Base-by-base conservation (phyloP, 2,329 filamentous ascomycete genomes). In the Trichoderma semiorbis region DNA sequence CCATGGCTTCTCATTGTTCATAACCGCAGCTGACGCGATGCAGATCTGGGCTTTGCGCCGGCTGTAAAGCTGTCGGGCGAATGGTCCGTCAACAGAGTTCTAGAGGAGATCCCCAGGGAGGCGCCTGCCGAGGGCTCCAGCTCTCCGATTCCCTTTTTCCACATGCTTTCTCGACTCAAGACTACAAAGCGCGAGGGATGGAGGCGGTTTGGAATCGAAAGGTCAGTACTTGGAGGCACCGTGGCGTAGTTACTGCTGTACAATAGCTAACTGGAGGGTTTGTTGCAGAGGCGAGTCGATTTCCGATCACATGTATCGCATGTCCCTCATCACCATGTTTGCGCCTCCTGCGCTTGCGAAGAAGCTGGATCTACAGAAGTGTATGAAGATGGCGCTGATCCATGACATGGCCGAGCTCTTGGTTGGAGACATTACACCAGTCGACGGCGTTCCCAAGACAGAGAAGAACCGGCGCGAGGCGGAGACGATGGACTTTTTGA, bases 251-350 rank as follows among this genome's bases (percentile, higher is more conserved):
- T 26, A 10, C 36, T 30, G 10, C 12, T 5, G 5, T 18, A 47
- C 24, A 21, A 16, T 4, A 30, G 36, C 57, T 55, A 57, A 70
- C 50, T 2, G 36, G 34, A 28, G 26, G 30, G 6, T 32, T 36
- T 28, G 12, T 2, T 30, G 7, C 74, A 90, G 87, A 72, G 92
- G 93, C 80, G 96, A 99, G 82, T 97, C 94, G 2, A 98, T 99
- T 79, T 89, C 93, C 69, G 96, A 99, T 84, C 96, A 99, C 87
- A 99, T 99, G 96, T 99, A 98, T 84, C 94, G 96, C 83, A 99
- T 99, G 96, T 94, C 95, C 64, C 89, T 99, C 76, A 94, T 99
- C 81, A 94, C 93, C 74, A 93, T 99, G 91, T 89, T 98, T 75
- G 94, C 94, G 3, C 95, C 96, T 2, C 87, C 93, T 0, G 83